Evolutionary conservation across 1,139 yeast species (phyloP).

Genomic region (Candida mesenterica): DNA sequence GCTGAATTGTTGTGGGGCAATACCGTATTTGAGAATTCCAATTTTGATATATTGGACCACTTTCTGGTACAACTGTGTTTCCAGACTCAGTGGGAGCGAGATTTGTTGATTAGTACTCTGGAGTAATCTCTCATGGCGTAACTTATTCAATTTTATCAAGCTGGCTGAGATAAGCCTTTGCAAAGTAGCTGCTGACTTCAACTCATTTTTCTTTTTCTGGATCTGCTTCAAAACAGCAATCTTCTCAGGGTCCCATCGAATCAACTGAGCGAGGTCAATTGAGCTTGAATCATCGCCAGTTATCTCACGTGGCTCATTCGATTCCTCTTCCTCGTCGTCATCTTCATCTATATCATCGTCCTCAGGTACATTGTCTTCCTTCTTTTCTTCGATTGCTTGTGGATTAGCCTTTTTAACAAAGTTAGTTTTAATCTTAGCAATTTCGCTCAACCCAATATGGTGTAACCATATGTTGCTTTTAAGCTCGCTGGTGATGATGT

Average conservation of each 20-base stretch:
- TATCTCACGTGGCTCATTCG: slow-evolving; percentile 5
- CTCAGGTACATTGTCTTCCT: slow-evolving; percentile 5
- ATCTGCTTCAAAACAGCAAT: slow-evolving; percentile 26
- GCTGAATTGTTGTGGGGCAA: slow-evolving; percentile 31
- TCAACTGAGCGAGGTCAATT: slow-evolving; percentile 24
- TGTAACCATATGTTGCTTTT: slow-evolving; percentile 78
- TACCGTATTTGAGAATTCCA: slow-evolving; percentile 27
- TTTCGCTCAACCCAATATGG: slow-evolving; percentile 59
- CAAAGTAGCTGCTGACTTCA: slow-evolving; percentile 29
- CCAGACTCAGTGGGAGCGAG: slow-evolving; percentile 28
- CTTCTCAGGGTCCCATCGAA: slow-evolving; percentile 39
- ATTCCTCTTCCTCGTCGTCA: slow-evolving; percentile 12
- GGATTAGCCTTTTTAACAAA: slow-evolving; percentile 15
- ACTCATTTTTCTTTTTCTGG: slow-evolving; percentile 25
- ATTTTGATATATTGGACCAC: slow-evolving; percentile 33
- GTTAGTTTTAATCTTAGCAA: slow-evolving; percentile 36
- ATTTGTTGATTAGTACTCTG: slow-evolving; percentile 30
- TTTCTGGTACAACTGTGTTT: slow-evolving; percentile 41
- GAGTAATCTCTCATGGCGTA: slow-evolving; percentile 59
- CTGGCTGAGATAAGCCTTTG: slow-evolving; percentile 57
- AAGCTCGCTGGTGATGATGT: slow-evolving; percentile 61
- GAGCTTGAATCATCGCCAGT: slow-evolving; percentile 1
- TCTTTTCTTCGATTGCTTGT: slow-evolving; percentile 3
- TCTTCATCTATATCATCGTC: slow-evolving; percentile 5
- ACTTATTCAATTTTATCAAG: slow-evolving; percentile 55